phyloP scores from a whole-genome alignment of 2,329 filamentous ascomycete genomes.

The Ploettnerulaceae sp. region DNA sequence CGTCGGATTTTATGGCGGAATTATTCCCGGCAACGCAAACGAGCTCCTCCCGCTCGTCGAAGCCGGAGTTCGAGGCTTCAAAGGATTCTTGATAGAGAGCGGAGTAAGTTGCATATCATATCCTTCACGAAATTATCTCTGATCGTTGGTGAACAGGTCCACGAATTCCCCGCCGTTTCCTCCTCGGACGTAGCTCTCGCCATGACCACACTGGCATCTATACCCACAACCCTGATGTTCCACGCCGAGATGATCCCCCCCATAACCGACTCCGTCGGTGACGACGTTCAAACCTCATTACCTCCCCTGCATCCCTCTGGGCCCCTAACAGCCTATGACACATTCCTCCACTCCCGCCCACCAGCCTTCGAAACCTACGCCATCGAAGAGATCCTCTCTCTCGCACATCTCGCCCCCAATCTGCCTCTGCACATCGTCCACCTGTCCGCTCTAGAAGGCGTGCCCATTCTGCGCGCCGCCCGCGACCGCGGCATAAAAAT shows the following conservation, averaged over 20 bases:
- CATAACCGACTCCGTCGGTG: constrained; percentile 71
- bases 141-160: too few relatives aligned
- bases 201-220: constrained; percentile 73
- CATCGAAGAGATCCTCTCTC: constrained; percentile 76
- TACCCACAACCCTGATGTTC: constrained; percentile 93
- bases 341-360: constrained; percentile 87
- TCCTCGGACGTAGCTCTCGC: constrained; percentile 72
- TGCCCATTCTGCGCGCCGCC: constrained; percentile 60
- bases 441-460: constrained; percentile 63
- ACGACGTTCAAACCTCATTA: constrained; percentile 64
- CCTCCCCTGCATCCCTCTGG: constrained; percentile 68
- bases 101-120: constrained; percentile 81
- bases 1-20: constrained; percentile 95
- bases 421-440: constrained; percentile 86
- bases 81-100: constrained; percentile 95
- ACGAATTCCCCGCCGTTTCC: constrained; percentile 92
- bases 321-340: constrained; percentile 72
- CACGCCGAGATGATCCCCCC: constrained; percentile 98
- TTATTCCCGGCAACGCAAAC: constrained; percentile 81
- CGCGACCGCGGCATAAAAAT: constrained; percentile 60
- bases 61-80: constrained; percentile 89
- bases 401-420: constrained; percentile 73
- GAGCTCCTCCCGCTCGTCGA: constrained; percentile 77
- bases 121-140: too few relatives aligned
- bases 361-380: constrained; percentile 88